Conservation (phyloP, 164 flowering plant genomes). For the Echeveria elegans region DNA sequence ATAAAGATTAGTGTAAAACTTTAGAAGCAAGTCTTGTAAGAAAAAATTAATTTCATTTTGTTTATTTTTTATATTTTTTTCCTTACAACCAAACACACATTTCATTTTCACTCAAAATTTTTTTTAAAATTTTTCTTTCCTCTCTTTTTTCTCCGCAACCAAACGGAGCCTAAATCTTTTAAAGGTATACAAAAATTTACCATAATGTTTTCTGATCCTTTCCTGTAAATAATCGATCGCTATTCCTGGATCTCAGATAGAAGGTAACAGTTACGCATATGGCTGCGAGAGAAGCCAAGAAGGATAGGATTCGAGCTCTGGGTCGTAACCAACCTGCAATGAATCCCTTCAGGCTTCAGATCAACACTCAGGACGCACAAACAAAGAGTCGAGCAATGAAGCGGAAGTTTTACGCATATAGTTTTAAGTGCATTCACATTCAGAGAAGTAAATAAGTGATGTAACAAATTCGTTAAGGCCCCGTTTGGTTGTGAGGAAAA, state of each 20-base stretch:
- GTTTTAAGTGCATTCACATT: conserved; percentile 94
- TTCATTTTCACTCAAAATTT: too few relatives aligned
- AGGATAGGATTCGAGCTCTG: conserved; percentile 75
- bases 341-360: background rate
- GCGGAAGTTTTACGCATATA: too few relatives aligned
- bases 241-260: conserved; percentile 73
- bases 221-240: conserved; percentile 53
- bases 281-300: conserved; percentile 83
- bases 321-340: conserved; percentile 90
- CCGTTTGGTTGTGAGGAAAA: too few relatives aligned
- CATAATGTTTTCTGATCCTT: conserved; percentile 38
- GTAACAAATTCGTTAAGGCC: too few relatives aligned
- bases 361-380: background rate
- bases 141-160: too few relatives aligned
- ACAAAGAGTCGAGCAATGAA: too few relatives aligned
- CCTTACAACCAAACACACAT: too few relatives aligned
- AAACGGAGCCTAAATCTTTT: background rate
- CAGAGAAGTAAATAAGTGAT: too few relatives aligned
- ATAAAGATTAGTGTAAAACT: too few relatives aligned
- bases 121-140: too few relatives aligned
- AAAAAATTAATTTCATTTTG: conserved; percentile 40
- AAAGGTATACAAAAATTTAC: conserved; percentile 28
- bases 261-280: conserved; percentile 60
- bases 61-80: too few relatives aligned
- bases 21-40: background rate